Evolutionary conservation across 306 rosid genomes (phyloP).

Genomic region (Prunus dulcis): DNA sequence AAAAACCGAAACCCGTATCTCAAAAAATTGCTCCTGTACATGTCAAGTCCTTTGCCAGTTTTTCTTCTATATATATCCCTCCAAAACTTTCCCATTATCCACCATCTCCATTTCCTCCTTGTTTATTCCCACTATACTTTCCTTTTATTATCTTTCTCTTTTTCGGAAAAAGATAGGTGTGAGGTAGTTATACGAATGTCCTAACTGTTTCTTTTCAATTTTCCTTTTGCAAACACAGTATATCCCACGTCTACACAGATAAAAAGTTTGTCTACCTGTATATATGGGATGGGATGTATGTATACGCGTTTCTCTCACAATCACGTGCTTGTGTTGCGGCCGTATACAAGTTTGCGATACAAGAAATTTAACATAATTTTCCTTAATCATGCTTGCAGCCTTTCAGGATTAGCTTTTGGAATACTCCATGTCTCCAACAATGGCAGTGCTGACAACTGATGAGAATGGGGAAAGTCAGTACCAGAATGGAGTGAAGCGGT

Average conservation of each 20-base stretch:
- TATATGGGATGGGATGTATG: too few relatives aligned
- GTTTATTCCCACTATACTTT: not conserved
- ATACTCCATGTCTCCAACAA: constrained; percentile 49
- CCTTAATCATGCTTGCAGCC: not conserved
- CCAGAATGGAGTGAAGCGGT: constrained; percentile 72
- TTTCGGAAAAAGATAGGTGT: not conserved
- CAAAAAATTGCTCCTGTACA: constrained; percentile 48
- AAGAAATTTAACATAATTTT: not conserved
- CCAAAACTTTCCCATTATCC: constrained; percentile 1
- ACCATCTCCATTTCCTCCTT: constrained; percentile 4
- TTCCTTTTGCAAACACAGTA: not conserved
- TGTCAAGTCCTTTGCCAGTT: not conserved
- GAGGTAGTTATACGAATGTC: not conserved
- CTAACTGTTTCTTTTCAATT: not conserved
- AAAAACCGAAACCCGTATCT: constrained; percentile 35
- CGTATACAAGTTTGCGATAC: not conserved
- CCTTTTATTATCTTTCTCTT: constrained; percentile 5
- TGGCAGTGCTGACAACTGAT: constrained; percentile 24
- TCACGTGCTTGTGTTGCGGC: not conserved
- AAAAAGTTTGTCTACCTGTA: too few relatives aligned
- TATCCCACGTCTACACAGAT: not conserved
- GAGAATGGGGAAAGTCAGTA: constrained; percentile 22
- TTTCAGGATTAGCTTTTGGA: not conserved
- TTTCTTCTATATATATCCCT: constrained; percentile 18
- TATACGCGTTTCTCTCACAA: not conserved